Evolutionary conservation across 2,329 filamentous ascomycete genomes (phyloP).

Genomic region (Seiridium cupressi): DNA sequence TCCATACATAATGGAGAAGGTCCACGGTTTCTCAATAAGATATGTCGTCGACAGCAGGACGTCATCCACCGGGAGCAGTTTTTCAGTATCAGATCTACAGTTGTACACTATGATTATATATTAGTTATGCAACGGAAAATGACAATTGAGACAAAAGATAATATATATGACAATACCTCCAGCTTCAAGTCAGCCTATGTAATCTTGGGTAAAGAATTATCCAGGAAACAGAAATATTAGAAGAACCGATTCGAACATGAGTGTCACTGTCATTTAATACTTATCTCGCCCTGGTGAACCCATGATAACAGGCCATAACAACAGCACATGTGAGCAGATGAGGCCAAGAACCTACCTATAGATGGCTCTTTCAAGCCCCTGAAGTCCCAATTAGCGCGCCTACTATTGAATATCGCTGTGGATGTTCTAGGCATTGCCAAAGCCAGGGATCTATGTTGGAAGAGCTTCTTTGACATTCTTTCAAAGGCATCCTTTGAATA

Average conservation of each 20-base stretch:
- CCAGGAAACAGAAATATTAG: too few relatives aligned
- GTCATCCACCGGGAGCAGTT: conserved; percentile 8
- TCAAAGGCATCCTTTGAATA: conserved; percentile 12
- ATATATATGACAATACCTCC: background rate
- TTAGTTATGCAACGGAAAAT: conserved; percentile 10
- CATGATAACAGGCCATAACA: too few relatives aligned
- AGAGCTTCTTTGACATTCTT: conserved; percentile 10
- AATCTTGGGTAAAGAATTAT: too few relatives aligned
- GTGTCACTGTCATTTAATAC: too few relatives aligned
- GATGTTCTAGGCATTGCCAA: conserved; percentile 9
- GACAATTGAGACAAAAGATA: background rate
- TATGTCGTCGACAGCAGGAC: conserved; percentile 18
- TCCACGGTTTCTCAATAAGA: conserved; percentile 13
- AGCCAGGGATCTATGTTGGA: conserved; percentile 16
- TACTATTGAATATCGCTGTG: conserved; percentile 12
- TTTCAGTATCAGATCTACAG: conserved; percentile 20
- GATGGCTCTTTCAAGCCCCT: background rate
- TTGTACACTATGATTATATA: conserved; percentile 15
- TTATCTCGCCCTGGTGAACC: too few relatives aligned
- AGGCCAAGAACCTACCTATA: background rate
- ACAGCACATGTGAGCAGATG: too few relatives aligned
- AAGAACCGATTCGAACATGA: too few relatives aligned
- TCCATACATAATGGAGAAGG: conserved; percentile 18
- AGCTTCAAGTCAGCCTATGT: too few relatives aligned
- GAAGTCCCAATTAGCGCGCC: conserved; percentile 10